Conservation (phyloP, 106 monocot species). For the Amphibolis antarctica region DNA sequence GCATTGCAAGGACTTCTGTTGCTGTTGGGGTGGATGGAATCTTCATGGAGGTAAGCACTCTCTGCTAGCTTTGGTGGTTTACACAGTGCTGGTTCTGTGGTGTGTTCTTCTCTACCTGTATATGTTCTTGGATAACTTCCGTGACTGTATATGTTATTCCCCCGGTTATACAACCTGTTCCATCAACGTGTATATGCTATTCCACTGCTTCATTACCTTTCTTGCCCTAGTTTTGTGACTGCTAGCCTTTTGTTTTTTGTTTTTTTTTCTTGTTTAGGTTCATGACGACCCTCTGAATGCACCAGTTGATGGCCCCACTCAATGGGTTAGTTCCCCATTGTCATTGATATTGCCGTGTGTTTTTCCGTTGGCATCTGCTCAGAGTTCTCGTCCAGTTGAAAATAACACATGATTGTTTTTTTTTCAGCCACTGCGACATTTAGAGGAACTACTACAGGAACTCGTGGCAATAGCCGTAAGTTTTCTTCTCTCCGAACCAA, state of each 20-base stretch:
- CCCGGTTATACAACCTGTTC: too few species aligned
- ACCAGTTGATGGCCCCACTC: conserved; percentile 93
- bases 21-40: conserved; percentile 95
- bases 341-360: neutral
- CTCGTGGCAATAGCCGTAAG: conserved; percentile 88
- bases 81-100: neutral
- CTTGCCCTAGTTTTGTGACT: neutral
- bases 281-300: conserved; percentile 88
- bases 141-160: too few species aligned
- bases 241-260: too few species aligned
- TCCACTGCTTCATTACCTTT: neutral
- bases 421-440: conserved; percentile 58
- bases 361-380: neutral
- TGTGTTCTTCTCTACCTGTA: too few species aligned
- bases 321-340: conserved; percentile 38
- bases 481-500: conserved; percentile 1
- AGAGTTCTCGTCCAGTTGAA: neutral
- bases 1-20: conserved; percentile 79
- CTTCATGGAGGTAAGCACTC: conserved; percentile 79
- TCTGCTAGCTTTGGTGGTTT: neutral
- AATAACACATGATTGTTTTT: neutral
- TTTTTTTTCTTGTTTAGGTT: conserved; percentile 8
- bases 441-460: conserved; percentile 83
- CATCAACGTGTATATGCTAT: too few species aligned
- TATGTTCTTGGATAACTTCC: too few species aligned